These are phyloP conservation scores for Aleurites moluccanus DNA, from an alignment of 441 rosid genomes.

Conservation along the genomic window DNA sequence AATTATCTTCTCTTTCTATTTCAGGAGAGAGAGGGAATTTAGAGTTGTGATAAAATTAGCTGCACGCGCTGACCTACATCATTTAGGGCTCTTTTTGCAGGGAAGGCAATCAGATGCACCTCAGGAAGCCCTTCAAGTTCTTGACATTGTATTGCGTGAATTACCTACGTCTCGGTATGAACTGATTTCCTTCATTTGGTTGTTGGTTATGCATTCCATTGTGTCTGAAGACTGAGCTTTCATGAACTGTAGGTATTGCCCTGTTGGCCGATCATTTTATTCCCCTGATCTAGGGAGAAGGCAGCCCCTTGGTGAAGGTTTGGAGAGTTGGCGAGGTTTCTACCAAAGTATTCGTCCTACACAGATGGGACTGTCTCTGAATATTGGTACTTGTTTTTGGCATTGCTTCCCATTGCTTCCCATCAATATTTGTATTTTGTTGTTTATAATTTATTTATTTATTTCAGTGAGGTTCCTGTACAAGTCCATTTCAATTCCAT, in stretches of 20 bases:
- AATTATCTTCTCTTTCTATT: conserved; percentile 16
- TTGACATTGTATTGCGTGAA: conserved; percentile 95
- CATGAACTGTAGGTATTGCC: conserved; percentile 56
- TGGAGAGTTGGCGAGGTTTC: conserved; percentile 98
- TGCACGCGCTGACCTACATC: conserved; percentile 92
- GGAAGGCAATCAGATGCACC: conserved; percentile 96
- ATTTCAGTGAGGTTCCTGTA: background rate
- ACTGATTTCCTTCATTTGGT: conserved; percentile 5
- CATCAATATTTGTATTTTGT: background rate
- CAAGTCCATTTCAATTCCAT: background rate
- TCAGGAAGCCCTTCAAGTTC: conserved; percentile 95
- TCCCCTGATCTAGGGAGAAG: conserved; percentile 82
- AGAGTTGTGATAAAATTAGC: conserved; percentile 79
- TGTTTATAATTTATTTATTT: background rate
- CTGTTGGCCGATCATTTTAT: conserved; percentile 93
- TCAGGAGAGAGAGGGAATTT: conserved; percentile 80
- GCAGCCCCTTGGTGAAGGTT: conserved; percentile 83
- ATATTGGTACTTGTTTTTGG: conserved; percentile 53
- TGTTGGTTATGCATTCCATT: background rate
- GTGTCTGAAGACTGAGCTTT: conserved; percentile 14
- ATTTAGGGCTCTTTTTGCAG: conserved; percentile 76
- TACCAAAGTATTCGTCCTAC: conserved; percentile 98
- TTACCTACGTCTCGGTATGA: conserved; percentile 73
- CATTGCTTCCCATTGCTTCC: background rate
- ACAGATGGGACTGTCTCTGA: conserved; percentile 89